A percentile compares a stretch with the other conserved stretches of the same genome.
Conservation (phyloP, 2,329 filamentous ascomycete genomes). For the Penicillium expansum region DNA sequence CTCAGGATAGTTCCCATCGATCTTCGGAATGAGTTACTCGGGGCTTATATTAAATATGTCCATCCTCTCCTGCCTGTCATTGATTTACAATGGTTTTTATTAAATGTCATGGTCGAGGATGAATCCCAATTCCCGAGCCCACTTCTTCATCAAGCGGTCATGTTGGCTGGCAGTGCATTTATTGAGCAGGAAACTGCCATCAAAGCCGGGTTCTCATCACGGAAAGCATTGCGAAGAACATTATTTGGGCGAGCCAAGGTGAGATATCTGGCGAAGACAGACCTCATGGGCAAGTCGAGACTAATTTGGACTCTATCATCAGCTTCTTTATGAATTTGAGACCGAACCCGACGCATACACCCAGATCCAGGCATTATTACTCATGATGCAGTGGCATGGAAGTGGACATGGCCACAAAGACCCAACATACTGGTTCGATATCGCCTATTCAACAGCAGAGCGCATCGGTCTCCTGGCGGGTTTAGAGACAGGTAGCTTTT, state of each 20-base stretch:
- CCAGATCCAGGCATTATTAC: slow-evolving; percentile 14
- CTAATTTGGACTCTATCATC: neutral
- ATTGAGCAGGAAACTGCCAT: slow-evolving; percentile 5
- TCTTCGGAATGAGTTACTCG: slow-evolving; percentile 6
- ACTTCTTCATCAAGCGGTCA: slow-evolving; percentile 13
- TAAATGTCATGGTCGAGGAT: slow-evolving; percentile 5
- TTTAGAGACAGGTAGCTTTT: slow-evolving; percentile 7
- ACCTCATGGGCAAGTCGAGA: too few species aligned
- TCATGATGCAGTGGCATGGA: slow-evolving; percentile 16
- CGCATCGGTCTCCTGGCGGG: slow-evolving; percentile 6
- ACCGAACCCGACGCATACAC: slow-evolving; percentile 10
- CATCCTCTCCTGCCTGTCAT: slow-evolving; percentile 12
- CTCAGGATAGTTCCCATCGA: slow-evolving; percentile 1
- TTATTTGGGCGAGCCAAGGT: slow-evolving; percentile 12
- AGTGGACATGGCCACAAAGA: slow-evolving; percentile 8
- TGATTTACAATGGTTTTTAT: slow-evolving; percentile 8
- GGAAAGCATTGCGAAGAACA: slow-evolving; percentile 7
- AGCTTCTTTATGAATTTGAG: slow-evolving; percentile 15
- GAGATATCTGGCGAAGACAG: neutral
- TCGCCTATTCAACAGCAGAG: slow-evolving; percentile 15
- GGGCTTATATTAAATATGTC: slow-evolving; percentile 13
- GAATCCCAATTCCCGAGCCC: slow-evolving; percentile 9
- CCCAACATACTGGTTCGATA: slow-evolving; percentile 15
- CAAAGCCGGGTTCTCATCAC: slow-evolving; percentile 4
- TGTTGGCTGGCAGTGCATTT: slow-evolving; percentile 15